Evolutionary conservation across 176 grass and related monocot species (phyloP).

Genomic region (Pontederia paniculata): DNA sequence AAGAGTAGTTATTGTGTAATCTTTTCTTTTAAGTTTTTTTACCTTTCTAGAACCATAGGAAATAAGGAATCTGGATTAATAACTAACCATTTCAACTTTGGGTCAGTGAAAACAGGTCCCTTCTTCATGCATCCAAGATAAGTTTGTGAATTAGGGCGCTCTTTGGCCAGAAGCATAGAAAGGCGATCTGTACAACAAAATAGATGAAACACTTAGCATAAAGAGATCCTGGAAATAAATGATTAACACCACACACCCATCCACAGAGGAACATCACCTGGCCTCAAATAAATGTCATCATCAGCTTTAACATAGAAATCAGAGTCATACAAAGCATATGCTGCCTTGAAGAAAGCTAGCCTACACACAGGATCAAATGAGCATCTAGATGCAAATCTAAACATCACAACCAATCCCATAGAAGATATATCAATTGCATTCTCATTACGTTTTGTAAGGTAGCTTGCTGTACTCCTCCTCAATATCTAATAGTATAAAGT

Average conservation of each 20-base stretch:
- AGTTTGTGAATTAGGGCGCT: constrained; percentile 69
- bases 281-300: constrained; percentile 96
- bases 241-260: too few relatives aligned
- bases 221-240: too few relatives aligned
- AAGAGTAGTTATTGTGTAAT: too few relatives aligned
- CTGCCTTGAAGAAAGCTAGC: constrained; percentile 97
- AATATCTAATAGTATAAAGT: constrained; percentile 91
- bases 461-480: constrained; percentile 95
- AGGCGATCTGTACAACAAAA: constrained; percentile 59
- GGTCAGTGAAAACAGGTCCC: constrained; percentile 96
- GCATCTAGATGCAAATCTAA: constrained; percentile 11
- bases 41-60: too few relatives aligned
- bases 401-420: neutral
- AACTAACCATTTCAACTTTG: constrained; percentile 85
- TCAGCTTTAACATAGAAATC: constrained; percentile 99
- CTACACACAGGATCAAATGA: constrained; percentile 81
- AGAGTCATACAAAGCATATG: constrained; percentile 87
- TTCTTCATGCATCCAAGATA: constrained; percentile 99
- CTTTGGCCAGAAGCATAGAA: constrained; percentile 87
- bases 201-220: constrained; percentile 11
- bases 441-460: constrained; percentile 90
- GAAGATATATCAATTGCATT: constrained; percentile 6
- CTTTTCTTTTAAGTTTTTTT: too few relatives aligned
- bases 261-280: constrained; percentile 32
- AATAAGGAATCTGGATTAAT: too few relatives aligned